phyloP scores from a whole-genome alignment of 1,139 yeast species.

The Kodamaea anthophila region DNA sequence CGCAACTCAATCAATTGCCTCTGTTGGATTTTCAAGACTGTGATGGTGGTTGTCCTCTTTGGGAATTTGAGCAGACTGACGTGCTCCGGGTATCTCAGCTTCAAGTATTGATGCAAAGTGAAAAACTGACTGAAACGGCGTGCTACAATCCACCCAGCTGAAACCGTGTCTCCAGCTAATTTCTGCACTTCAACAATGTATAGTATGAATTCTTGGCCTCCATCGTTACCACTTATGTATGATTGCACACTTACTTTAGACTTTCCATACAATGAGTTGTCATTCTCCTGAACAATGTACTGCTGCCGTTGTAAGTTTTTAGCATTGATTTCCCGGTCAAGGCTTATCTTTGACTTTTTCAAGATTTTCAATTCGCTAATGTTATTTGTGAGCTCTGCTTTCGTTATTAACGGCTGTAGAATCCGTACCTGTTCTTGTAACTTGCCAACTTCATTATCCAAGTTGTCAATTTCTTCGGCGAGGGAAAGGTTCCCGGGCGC shows the following conservation, averaged over 20 bases:
- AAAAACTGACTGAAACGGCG: constrained; percentile 82
- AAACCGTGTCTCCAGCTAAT: constrained; percentile 38
- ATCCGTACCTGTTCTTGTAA: constrained; percentile 59
- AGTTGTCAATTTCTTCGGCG: constrained; percentile 56
- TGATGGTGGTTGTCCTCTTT: constrained; percentile 44
- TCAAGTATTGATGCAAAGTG: constrained; percentile 62
- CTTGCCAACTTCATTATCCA: constrained; percentile 54
- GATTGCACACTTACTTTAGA: constrained; percentile 63
- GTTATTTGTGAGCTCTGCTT: constrained; percentile 81
- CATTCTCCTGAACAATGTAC: constrained; percentile 75
- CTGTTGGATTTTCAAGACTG: constrained; percentile 58
- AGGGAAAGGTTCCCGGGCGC: constrained; percentile 67
- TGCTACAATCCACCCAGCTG: constrained; percentile 87
- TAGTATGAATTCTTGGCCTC: constrained; percentile 55
- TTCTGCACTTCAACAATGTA: constrained; percentile 77
- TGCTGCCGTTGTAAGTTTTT: constrained; percentile 77
- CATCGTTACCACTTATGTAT: constrained; percentile 51
- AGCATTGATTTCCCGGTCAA: constrained; percentile 62
- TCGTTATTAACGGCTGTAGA: constrained; percentile 58
- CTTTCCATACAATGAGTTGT: constrained; percentile 69
- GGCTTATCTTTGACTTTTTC: constrained; percentile 56
- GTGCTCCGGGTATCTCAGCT: constrained; percentile 39
- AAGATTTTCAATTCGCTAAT: constrained; percentile 61
- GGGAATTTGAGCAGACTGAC: constrained; percentile 55
- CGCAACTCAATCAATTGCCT: constrained; percentile 61